These are phyloP conservation scores for Russula dissimulans DNA, from an alignment of 768 basidiomycete genomes.

Conservation along the genomic window DNA sequence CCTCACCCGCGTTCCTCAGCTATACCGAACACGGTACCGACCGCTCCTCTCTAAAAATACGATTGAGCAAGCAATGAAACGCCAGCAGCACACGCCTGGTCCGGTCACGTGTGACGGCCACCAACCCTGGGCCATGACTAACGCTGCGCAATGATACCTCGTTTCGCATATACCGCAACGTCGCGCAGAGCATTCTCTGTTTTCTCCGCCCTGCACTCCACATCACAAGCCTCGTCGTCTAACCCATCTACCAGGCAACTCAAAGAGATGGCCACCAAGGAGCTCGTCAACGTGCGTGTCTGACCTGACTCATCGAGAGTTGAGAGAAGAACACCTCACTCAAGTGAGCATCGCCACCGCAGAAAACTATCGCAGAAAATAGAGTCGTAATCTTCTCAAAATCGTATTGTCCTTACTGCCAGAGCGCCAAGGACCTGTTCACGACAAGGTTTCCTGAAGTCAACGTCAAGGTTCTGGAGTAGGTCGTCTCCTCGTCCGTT, in stretches of 20 bases:
- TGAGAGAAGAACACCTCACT: background rate
- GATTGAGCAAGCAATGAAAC: too few species aligned
- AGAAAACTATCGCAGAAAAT: conserved; percentile 31
- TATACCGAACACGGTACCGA: too few species aligned
- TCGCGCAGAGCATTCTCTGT: conserved; percentile 14
- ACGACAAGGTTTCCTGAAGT: conserved; percentile 26
- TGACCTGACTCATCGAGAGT: background rate
- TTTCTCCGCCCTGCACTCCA: conserved; percentile 17
- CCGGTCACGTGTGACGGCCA: too few species aligned
- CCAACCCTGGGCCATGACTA: background rate
- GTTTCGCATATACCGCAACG: background rate
- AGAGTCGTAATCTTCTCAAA: conserved; percentile 36
- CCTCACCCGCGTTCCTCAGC: too few species aligned
- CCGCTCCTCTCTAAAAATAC: too few species aligned
- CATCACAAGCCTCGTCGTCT: conserved; percentile 26
- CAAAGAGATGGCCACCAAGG: conserved; percentile 26
- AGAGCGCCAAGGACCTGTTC: conserved; percentile 31
- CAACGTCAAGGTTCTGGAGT: conserved; percentile 31
- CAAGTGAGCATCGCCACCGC: background rate
- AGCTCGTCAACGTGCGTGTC: conserved; percentile 33
- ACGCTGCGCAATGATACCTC: background rate
- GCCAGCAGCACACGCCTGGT: too few species aligned
- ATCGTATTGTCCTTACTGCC: conserved; percentile 35
- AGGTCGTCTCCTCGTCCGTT: conserved; percentile 8
- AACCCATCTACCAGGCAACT: conserved; percentile 28